Conservation (phyloP, 768 basidiomycete species). For the Lactarius tabidus region DNA sequence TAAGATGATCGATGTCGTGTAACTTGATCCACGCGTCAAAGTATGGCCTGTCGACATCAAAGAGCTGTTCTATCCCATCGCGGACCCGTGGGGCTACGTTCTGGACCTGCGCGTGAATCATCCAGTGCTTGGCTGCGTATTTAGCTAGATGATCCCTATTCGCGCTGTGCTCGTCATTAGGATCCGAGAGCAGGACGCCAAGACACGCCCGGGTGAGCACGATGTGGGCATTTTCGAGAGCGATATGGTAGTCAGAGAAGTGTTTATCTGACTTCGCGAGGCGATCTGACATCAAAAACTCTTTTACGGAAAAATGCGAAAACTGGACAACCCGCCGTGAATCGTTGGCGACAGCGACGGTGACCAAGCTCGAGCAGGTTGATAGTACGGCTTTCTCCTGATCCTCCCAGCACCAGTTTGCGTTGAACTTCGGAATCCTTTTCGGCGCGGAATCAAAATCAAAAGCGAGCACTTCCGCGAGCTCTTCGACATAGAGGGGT, state of each 20-base stretch:
- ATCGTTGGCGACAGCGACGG: fast-evolving
- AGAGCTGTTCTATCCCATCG: neutral
- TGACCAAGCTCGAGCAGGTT: neutral
- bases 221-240: neutral
- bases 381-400: neutral
- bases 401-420: too few relatives aligned
- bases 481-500: too few relatives aligned
- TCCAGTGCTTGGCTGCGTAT: neutral
- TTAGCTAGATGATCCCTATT: neutral
- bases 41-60: neutral
- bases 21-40: neutral
- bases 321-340: neutral
- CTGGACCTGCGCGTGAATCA: neutral
- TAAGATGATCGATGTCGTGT: too few relatives aligned
- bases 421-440: too few relatives aligned
- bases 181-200: neutral
- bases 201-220: neutral
- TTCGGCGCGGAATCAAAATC: too few relatives aligned
- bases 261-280: neutral
- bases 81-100: neutral
- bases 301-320: neutral
- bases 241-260: neutral
- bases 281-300: neutral
- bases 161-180: neutral
- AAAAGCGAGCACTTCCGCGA: too few relatives aligned